Evolutionary conservation across 2,329 filamentous ascomycete species (phyloP), one percentile per base, ranked within the genome.

Genomic region (Verruconis gallopava): DNA sequence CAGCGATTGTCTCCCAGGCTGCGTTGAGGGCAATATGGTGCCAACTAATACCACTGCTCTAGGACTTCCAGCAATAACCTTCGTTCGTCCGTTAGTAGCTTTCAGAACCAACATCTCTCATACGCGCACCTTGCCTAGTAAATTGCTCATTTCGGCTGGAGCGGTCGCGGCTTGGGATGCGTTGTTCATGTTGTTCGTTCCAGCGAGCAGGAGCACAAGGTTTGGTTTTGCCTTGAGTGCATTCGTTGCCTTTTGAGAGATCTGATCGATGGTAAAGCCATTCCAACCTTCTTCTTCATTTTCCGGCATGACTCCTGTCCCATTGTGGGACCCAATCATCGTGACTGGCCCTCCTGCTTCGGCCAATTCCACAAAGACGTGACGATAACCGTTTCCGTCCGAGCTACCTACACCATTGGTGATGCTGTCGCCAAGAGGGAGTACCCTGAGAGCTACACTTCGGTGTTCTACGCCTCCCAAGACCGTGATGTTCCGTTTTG

Each of bases 251-350:
- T 60, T 62, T 20, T 20, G 49, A 34, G 52, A 45, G 25, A 68
- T 58, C 47, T 66, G 46, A 20, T 58, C 59, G 51, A 71, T 60
- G 37, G 61, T 59, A 34, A 55, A 53, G 18, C 61, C 65, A 0
- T 62, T 57, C 57, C 65, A 66, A 22, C 65, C 66, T 48, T 71
- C 67, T 47, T 65, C 58, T 11, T 65, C 57, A 49, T 63, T 62
- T 50, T 64, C 54, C 17, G 15, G 25, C 64, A 68, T 67, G 44
- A 47, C 53, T 30, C 65, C 65, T 19, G 6, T 14, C 36, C 52
- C 48, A 14, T 56, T 47, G 21, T 53, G 55, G n/a, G 54, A 60
- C 17, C 66, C 65, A 13, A 67, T 63, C 56, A 65, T 60, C n/a
- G 34, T 34, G 22, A 45, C 43, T 4, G 25, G 12, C 15, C 53